Conservation (phyloP, 2,329 filamentous ascomycete genomes). For the Calonectria fujianensis region DNA sequence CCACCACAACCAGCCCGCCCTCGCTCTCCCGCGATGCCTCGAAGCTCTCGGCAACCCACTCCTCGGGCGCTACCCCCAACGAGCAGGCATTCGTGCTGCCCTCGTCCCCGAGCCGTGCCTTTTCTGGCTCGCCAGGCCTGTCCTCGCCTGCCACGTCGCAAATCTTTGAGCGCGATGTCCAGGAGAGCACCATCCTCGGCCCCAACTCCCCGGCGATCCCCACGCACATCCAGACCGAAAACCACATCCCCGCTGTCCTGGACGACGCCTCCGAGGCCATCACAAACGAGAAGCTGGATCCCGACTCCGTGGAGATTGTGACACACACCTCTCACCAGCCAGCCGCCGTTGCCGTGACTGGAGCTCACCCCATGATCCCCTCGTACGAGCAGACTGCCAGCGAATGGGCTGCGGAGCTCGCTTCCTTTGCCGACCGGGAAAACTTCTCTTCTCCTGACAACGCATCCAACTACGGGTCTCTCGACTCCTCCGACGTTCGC, state of each 20-base stretch:
- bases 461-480: conserved; percentile 84
- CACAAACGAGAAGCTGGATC: conserved; percentile 88
- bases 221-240: conserved; percentile 93
- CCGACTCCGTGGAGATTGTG: conserved; percentile 93
- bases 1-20: conserved; percentile 58
- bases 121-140: conserved; percentile 83
- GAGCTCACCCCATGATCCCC: conserved; percentile 60
- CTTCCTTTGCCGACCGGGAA: conserved; percentile 70
- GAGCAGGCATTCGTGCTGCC: conserved; percentile 69
- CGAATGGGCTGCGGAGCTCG: conserved; percentile 76
- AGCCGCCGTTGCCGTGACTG: conserved; percentile 80
- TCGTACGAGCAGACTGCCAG: conserved; percentile 65
- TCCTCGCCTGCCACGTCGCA: conserved; percentile 85
- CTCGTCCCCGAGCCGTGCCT: conserved; percentile 78
- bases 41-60: conserved; percentile 61
- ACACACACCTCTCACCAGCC: conserved; percentile 90
- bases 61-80: conserved; percentile 65
- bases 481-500: conserved; percentile 85
- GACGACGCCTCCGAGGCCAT: conserved; percentile 95
- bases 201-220: conserved; percentile 91
- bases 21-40: conserved; percentile 60
- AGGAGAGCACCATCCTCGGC: conserved; percentile 81
- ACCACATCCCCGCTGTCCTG: conserved; percentile 92
- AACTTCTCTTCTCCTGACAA: conserved; percentile 71
- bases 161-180: conserved; percentile 97